A percentile compares a stretch with the other conserved stretches of the same genome.
phyloP scores from a whole-genome alignment of 495 filamentous ascomycete species.

The Podospora pseudopauciseta region DNA sequence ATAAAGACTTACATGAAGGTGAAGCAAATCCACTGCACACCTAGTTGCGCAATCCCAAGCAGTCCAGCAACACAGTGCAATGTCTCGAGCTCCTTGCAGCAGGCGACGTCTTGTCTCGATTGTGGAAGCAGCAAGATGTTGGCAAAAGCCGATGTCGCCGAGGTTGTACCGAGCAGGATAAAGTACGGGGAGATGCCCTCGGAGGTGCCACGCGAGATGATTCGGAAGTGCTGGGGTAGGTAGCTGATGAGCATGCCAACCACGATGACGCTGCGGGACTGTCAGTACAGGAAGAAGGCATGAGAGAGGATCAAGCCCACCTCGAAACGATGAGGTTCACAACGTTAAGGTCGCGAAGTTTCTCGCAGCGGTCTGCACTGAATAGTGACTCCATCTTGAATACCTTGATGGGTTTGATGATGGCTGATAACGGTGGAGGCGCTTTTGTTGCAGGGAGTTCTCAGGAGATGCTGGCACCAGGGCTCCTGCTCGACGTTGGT shows the following conservation, averaged over 20 bases:
- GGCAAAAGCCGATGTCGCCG: constrained; percentile 78
- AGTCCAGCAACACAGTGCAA: constrained; percentile 81
- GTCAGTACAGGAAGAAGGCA: constrained; percentile 23
- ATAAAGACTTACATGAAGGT: constrained; percentile 72
- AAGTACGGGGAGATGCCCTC: constrained; percentile 94
- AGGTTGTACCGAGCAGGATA: constrained; percentile 85
- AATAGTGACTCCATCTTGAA: constrained; percentile 35
- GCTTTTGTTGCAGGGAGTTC: background rate
- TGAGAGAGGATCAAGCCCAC: constrained; percentile 29
- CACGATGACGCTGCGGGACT: constrained; percentile 64
- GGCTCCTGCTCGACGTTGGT: background rate
- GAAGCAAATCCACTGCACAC: constrained; percentile 87
- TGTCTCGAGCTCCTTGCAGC: constrained; percentile 74
- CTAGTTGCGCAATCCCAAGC: constrained; percentile 85
- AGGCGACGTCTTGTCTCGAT: constrained; percentile 73
- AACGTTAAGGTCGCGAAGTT: constrained; percentile 50
- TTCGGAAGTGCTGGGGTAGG: constrained; percentile 89
- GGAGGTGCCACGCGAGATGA: constrained; percentile 81
- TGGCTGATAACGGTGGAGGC: background rate
- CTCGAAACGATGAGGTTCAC: constrained; percentile 61
- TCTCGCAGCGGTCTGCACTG: constrained; percentile 44
- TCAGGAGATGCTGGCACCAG: background rate
- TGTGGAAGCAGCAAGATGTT: constrained; percentile 83
- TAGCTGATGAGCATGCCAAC: constrained; percentile 91
- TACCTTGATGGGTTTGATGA: background rate